Conservation (phyloP, 2,329 filamentous ascomycete genomes). For the Aspergillus flavus region DNA sequence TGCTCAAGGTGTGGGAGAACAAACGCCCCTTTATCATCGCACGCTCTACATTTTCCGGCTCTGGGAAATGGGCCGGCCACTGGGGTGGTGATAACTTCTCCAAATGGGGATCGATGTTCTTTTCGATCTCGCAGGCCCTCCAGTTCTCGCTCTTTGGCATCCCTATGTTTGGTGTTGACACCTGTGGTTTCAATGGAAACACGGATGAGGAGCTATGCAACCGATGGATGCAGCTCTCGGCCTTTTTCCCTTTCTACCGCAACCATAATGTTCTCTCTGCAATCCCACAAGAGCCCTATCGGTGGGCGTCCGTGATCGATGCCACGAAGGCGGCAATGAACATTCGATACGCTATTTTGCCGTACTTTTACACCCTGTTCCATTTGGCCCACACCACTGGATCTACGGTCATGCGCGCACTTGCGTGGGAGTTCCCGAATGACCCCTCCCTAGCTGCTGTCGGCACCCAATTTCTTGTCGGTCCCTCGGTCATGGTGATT, state of each 20-base stretch:
- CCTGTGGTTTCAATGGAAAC: slow-evolving; percentile 71
- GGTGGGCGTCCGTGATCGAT: slow-evolving; percentile 67
- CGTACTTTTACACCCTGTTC: slow-evolving; percentile 77
- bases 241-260: slow-evolving; percentile 78
- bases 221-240: slow-evolving; percentile 72
- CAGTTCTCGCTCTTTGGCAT: slow-evolving; percentile 74
- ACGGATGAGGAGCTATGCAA: slow-evolving; percentile 70
- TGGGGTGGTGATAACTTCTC: slow-evolving; percentile 80
- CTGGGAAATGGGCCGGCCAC: slow-evolving; percentile 75
- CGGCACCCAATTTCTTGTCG: slow-evolving; percentile 73
- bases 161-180: slow-evolving; percentile 74
- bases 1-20: slow-evolving; percentile 63
- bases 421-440: slow-evolving; percentile 74
- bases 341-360: slow-evolving; percentile 70
- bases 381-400: slow-evolving; percentile 67
- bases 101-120: slow-evolving; percentile 72
- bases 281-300: slow-evolving; percentile 69
- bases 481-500: slow-evolving; percentile 65
- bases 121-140: slow-evolving; percentile 76
- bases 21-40: slow-evolving; percentile 84
- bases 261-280: slow-evolving; percentile 71
- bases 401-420: slow-evolving; percentile 70
- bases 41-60: slow-evolving; percentile 77
- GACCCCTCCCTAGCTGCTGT: slow-evolving; percentile 68
- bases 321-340: slow-evolving; percentile 68